phyloP scores from a whole-genome alignment of 805 yeast genomes.

The Kluyveromyces dobzhanskii region DNA sequence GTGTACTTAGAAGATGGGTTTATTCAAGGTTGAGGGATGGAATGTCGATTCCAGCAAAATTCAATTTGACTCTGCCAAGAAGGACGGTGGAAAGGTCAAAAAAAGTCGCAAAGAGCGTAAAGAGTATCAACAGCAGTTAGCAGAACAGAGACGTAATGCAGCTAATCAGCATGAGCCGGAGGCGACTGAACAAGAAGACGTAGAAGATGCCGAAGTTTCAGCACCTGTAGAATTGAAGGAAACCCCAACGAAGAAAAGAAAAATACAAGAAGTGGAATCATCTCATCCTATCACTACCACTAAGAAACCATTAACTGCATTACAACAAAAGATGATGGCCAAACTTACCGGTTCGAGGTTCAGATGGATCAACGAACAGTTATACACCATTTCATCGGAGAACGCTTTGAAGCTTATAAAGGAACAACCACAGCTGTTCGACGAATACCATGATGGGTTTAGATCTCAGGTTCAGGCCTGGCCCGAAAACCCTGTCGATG shows the following conservation, averaged over 20 bases:
- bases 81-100: slow-evolving; percentile 21
- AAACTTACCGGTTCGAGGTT: slow-evolving; percentile 92
- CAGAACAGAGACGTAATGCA: slow-evolving; percentile 8
- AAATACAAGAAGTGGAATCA: slow-evolving; percentile 7
- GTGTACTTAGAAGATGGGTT: slow-evolving; percentile 48
- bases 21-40: slow-evolving; percentile 83
- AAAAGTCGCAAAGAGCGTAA: slow-evolving; percentile 15
- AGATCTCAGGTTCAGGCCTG: slow-evolving; percentile 90
- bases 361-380: slow-evolving; percentile 96
- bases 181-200: not conserved
- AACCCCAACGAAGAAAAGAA: slow-evolving; percentile 5
- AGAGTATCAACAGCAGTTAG: slow-evolving; percentile 11
- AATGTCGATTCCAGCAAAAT: slow-evolving; percentile 48
- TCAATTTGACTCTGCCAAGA: slow-evolving; percentile 35
- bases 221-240: slow-evolving; percentile 6
- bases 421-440: slow-evolving; percentile 81
- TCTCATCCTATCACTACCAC: slow-evolving; percentile 14
- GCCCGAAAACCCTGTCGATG: slow-evolving; percentile 99
- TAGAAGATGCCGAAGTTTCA: slow-evolving; percentile 1
- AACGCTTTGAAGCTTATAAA: slow-evolving; percentile 65
- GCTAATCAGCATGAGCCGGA: slow-evolving; percentile 2
- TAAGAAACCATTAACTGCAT: slow-evolving; percentile 58
- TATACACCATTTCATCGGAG: slow-evolving; percentile 79
- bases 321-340: slow-evolving; percentile 93
- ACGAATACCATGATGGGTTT: slow-evolving; percentile 93